These are phyloP conservation scores for Salix brachista DNA, from an alignment of 345 rosid genomes.

Conservation along the genomic window DNA sequence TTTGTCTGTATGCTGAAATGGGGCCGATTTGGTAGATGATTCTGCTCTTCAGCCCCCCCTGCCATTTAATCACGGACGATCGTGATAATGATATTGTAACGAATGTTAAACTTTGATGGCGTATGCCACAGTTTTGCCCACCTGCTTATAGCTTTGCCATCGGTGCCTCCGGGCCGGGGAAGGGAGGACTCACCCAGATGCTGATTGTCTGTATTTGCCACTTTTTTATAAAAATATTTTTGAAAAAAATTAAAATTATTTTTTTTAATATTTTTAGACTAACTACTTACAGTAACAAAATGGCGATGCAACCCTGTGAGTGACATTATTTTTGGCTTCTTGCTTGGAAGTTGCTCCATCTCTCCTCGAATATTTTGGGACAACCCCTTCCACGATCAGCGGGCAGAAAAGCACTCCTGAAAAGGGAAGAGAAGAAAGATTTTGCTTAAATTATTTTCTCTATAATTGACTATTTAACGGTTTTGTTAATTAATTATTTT, in stretches of 20 bases:
- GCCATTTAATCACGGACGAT: not conserved
- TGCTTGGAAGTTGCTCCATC: not conserved
- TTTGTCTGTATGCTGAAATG: not conserved
- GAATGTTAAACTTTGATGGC: not conserved
- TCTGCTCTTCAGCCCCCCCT: not conserved
- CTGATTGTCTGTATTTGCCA: not conserved
- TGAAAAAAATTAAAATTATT: no score
- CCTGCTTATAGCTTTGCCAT: not conserved
- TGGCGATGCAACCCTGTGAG: not conserved
- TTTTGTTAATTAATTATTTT: no score
- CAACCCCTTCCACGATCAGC: not conserved
- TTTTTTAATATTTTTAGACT: no score
- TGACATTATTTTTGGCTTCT: not conserved
- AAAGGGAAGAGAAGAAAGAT: no score
- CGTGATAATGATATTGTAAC: not conserved
- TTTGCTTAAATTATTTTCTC: no score
- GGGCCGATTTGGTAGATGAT: not conserved
- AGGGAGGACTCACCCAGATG: no score
- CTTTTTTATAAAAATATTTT: no score
- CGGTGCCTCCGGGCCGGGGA: no score
- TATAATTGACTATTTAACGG: no score
- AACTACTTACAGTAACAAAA: not conserved
- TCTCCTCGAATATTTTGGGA: not conserved
- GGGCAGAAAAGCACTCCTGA: not conserved
- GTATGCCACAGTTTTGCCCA: not conserved